These are phyloP conservation scores for Cyphellophora europaea DNA, from an alignment of 2,329 filamentous ascomycete species.

Conservation along the genomic window DNA sequence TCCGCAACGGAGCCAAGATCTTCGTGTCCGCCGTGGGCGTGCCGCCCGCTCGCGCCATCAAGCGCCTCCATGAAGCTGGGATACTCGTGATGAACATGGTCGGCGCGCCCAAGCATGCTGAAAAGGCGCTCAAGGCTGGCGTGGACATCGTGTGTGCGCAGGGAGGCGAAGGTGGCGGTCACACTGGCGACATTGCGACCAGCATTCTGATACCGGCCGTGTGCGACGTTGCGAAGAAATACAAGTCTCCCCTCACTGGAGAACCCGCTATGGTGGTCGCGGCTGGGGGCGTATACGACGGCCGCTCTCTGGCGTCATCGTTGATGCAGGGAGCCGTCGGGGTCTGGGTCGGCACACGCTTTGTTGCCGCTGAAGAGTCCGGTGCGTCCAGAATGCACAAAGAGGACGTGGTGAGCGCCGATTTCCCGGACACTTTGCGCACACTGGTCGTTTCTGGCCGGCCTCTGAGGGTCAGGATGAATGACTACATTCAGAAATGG, in stretches of 20 bases:
- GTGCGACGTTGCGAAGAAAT: conserved; percentile 69
- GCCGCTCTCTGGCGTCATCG: conserved; percentile 67
- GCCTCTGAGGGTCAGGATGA: conserved; percentile 69
- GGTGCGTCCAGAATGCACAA: conserved; percentile 77
- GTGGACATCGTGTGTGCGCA: conserved; percentile 90
- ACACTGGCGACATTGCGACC: conserved; percentile 80
- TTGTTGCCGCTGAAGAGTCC: conserved; percentile 75
- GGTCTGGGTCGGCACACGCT: conserved; percentile 91
- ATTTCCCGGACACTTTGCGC: conserved; percentile 68
- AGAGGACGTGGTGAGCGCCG: conserved; percentile 68
- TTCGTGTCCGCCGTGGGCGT: conserved; percentile 88
- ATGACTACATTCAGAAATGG: conserved; percentile 77
- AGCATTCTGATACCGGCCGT: conserved; percentile 81
- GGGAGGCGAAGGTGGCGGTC: conserved; percentile 85
- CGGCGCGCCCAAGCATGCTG: conserved; percentile 80
- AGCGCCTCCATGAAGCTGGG: conserved; percentile 66
- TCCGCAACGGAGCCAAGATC: conserved; percentile 70
- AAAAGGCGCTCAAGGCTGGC: conserved; percentile 76
- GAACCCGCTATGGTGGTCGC: conserved; percentile 71
- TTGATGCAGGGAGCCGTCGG: conserved; percentile 82
- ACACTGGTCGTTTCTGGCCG: conserved; percentile 77
- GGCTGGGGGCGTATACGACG: conserved; percentile 79
- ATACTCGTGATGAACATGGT: conserved; percentile 97
- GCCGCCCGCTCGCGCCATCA: conserved; percentile 64
- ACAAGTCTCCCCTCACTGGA: conserved; percentile 62